phyloP scores from a whole-genome alignment of 2,329 filamentous ascomycete genomes.

The Cladorrhinum sp. region DNA sequence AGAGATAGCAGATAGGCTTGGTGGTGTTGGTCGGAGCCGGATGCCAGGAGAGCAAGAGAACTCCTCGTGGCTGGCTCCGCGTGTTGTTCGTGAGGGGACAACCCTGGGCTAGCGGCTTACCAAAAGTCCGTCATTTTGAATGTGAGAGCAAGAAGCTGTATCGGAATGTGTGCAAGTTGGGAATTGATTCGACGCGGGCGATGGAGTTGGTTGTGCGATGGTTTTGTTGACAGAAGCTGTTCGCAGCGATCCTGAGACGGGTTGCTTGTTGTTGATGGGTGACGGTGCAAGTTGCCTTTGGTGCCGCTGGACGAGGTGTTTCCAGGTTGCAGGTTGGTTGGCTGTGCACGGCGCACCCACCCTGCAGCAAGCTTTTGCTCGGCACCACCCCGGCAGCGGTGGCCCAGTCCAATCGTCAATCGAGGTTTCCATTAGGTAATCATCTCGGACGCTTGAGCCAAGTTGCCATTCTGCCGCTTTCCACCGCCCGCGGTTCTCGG shows the following conservation, averaged over 20 bases:
- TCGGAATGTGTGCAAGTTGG: neutral
- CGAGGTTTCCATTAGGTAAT: conserved; percentile 24
- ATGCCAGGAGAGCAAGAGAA: conserved; percentile 4
- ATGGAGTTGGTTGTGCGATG: conserved; percentile 21
- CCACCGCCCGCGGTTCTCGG: conserved; percentile 23
- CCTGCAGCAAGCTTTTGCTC: conserved; percentile 22
- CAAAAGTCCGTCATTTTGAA: conserved; percentile 29
- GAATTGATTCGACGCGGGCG: conserved; percentile 9
- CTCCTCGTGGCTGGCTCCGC: conserved; percentile 13
- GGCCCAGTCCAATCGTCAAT: conserved; percentile 9
- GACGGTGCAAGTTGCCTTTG: conserved; percentile 23
- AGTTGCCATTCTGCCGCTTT: conserved; percentile 12
- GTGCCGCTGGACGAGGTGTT: conserved; percentile 31
- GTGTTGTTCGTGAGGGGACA: conserved; percentile 17
- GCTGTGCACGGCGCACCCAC: conserved; percentile 18
- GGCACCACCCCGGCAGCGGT: conserved; percentile 7
- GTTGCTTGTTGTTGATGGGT: conserved; percentile 20
- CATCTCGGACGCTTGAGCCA: conserved; percentile 16
- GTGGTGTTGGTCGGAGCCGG: conserved; percentile 5
- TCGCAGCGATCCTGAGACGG: conserved; percentile 2
- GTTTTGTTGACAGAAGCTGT: conserved; percentile 8
- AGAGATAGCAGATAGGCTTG: neutral
- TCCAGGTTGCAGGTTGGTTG: conserved; percentile 33
- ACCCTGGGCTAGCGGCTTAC: conserved; percentile 21
- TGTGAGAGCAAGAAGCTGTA: conserved; percentile 18